Evolutionary conservation across 768 basidiomycete genomes (phyloP), one percentile per base, ranked within the genome.

Genomic region (Tulasnella calospora): DNA sequence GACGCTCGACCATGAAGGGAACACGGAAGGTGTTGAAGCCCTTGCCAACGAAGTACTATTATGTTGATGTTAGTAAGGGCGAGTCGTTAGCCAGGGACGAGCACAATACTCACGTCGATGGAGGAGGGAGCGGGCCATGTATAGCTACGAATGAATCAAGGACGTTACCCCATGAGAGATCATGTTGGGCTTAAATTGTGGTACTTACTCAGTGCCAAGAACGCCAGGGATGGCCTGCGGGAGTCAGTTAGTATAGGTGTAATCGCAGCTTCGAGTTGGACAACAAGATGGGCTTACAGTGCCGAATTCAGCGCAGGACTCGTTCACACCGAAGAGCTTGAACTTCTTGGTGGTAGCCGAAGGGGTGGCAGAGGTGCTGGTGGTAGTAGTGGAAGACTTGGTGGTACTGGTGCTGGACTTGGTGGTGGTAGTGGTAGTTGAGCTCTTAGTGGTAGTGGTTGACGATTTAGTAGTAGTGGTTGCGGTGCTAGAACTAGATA

Each of bases 251-350:
- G 89, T 89, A 75, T 88, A 87, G 82, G 90, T 83, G 83, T 89
- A 90, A 55, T 90, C 38, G n/a, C 38, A 10, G 38, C 38, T 40
- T 40, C 38, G 57, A 27, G 23, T 33, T 51, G 44, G 46, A 35
- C 71, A 38, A 55, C 15, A 33, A 30, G 30, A n/a, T 10, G 8
- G 33, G 13, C 78, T 46, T 33, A 78, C 78, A 17, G 81, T 84
- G 79, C 90, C 90, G 79, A 90, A 91, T 82, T 91, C 90, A 57
- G 89, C 90, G 80, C 89, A 89, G 74, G 89, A 87, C 82, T 90
- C 83, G 83, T 89, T 90, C 67, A 90, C 89, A 51, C 47, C 51
- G 38, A 78, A 72, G 19, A 51, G 57, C 74, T 76, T 76, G 74
- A 76, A 76, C 74, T 76, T 76, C 47, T 57, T 55, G 36, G 35